Evolutionary conservation across 2,329 filamentous ascomycete species (phyloP), one percentile per base, ranked within the genome.

Genomic region (Cryphonectria japonica): DNA sequence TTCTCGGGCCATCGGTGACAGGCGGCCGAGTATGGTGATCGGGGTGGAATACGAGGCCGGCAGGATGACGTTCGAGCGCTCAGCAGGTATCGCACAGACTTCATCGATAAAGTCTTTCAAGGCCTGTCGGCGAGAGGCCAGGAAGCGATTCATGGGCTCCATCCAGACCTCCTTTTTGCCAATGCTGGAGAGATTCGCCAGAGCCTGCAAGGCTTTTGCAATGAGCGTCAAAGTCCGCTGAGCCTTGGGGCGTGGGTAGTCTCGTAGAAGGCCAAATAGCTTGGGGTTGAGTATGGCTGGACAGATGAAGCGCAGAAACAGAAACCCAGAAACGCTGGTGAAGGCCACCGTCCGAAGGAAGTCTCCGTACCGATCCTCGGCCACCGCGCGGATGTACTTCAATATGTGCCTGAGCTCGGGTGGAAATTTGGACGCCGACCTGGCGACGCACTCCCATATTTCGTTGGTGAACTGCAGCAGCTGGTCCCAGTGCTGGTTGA

Each of bases 111-210:
- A 98, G 63, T 91, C 88, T 79, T 95, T 97, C 80, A 98, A 94
- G 54, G 92, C 88, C 76, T 91, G 87, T 29, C 94, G 89, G 77
- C 97, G 91, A 1, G 89, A 85, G 11, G 86, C 87, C 52, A 98
- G 83, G 76, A 98, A 98, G 60, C 88, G 88, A 78, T 98, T 98
- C 95, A 98, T 98, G 0, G 94, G 94, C 82, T 97, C 95, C 95
- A 98, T 98, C 94, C 94, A 98, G n/a, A 92, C 90, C 80, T 98
- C 95, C 79, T 97, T 97, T 78, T 93, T 95, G 57, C 95, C 95
- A 78, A 98, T 98, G 0, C 90, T 94, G 1, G 93, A 93, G 81
- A 98, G 87, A 79, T 98, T 98, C 26, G 94, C 94, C 71, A 98
- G 86, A 22, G 94, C 95, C 81, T 98, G 95, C 11, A 98, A 84